A percentile compares a stretch with the other conserved stretches of the same genome.
phyloP scores from a whole-genome alignment of 2,329 filamentous ascomycete genomes.

The Colletotrichum camelliae region DNA sequence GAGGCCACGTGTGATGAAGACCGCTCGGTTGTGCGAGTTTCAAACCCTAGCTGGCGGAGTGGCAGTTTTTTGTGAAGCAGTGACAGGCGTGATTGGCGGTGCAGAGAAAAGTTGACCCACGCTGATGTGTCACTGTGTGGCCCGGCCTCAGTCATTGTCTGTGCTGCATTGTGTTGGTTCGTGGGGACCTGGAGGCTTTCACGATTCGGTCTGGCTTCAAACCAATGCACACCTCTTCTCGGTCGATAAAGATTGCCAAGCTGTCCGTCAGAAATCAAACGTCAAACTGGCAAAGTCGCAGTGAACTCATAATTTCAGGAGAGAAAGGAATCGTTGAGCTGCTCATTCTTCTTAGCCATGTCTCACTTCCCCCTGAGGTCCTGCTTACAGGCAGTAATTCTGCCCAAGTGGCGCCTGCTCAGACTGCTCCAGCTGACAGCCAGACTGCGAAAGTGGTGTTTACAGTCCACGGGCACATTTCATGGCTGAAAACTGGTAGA shows the following conservation, averaged over 20 bases:
- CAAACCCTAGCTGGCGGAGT: background rate
- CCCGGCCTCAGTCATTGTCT: background rate
- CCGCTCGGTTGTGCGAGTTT: background rate
- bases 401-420: background rate
- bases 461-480: background rate
- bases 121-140: background rate
- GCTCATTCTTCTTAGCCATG: background rate
- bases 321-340: background rate
- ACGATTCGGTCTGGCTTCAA: background rate
- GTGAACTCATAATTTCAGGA: background rate
- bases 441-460: background rate
- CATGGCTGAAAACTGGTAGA: background rate
- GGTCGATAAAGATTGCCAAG: background rate
- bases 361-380: background rate
- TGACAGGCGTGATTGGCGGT: background rate
- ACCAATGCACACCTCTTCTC: background rate
- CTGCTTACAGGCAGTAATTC: background rate
- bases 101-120: background rate
- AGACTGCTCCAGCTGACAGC: background rate
- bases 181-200: background rate
- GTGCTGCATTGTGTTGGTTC: background rate
- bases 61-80: background rate
- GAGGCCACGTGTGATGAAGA: background rate
- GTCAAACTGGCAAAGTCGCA: background rate
- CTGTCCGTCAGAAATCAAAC: fast-evolving